These are phyloP conservation scores for Umbelopsis isabellina DNA, from an alignment of 192 early-diverging fungal genomes.

Conservation along the genomic window DNA sequence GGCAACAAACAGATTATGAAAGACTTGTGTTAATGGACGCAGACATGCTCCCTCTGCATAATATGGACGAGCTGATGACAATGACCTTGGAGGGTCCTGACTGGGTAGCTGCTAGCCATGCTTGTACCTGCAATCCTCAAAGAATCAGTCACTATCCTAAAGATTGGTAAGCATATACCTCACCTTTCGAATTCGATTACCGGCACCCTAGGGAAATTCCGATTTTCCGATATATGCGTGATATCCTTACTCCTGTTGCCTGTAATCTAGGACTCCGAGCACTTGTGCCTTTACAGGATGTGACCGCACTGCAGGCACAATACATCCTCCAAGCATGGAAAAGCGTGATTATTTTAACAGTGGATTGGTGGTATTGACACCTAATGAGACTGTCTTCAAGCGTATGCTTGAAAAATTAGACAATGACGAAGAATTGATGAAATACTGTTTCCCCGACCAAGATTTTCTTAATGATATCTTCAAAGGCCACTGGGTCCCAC, in stretches of 20 bases:
- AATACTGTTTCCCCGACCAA: constrained; percentile 52
- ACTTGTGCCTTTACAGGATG: constrained; percentile 45
- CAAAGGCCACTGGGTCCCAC: constrained; percentile 38
- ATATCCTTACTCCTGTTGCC: background rate
- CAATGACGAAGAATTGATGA: constrained; percentile 18
- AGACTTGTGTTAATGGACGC: constrained; percentile 69
- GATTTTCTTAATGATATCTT: constrained; percentile 55
- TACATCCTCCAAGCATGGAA: background rate
- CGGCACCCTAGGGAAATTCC: background rate
- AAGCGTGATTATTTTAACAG: constrained; percentile 51
- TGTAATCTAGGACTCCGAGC: constrained; percentile 36
- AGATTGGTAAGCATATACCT: constrained; percentile 34
- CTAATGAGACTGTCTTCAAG: constrained; percentile 30
- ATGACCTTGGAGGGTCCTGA: constrained; percentile 29
- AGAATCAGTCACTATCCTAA: constrained; percentile 41
- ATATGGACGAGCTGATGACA: constrained; percentile 70
- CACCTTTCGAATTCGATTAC: background rate
- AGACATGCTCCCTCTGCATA: constrained; percentile 64
- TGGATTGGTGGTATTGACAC: constrained; percentile 49
- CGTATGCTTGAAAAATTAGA: constrained; percentile 33
- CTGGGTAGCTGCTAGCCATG: constrained; percentile 48
- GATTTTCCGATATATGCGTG: background rate
- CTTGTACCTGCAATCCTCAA: constrained; percentile 53
- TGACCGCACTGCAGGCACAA: constrained; percentile 21
- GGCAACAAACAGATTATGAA: constrained; percentile 59